phyloP scores from a whole-genome alignment of 768 basidiomycete species.

The Pleurotus cornucopiae region DNA sequence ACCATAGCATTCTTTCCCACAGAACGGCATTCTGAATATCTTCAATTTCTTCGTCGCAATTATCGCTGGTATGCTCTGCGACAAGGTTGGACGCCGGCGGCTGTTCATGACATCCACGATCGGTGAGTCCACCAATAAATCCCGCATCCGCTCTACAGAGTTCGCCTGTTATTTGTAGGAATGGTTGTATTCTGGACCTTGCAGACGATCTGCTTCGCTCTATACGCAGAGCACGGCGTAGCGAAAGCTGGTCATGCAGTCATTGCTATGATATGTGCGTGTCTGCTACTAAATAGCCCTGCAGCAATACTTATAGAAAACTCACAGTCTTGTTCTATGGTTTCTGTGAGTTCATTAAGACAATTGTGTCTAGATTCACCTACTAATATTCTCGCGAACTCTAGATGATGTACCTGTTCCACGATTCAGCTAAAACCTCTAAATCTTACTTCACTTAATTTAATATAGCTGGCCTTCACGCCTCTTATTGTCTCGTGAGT shows the following conservation, averaged over 20 bases:
- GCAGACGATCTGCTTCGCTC: slow-evolving; percentile 49
- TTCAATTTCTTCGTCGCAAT: slow-evolving; percentile 55
- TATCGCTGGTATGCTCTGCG: slow-evolving; percentile 42
- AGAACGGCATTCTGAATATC: slow-evolving; percentile 54
- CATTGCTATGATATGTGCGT: slow-evolving; percentile 57
- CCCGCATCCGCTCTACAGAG: slow-evolving; percentile 28
- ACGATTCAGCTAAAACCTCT: slow-evolving; percentile 43
- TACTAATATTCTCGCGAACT: too few relatives aligned
- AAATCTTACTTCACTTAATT: slow-evolving; percentile 40
- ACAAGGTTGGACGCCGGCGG: slow-evolving; percentile 44
- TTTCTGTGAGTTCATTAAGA: slow-evolving; percentile 21
- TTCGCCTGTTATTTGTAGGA: slow-evolving; percentile 41
- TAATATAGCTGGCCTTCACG: slow-evolving; percentile 48
- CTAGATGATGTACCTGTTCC: slow-evolving; percentile 29
- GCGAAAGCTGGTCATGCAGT: slow-evolving; percentile 41
- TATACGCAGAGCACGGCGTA: slow-evolving; percentile 27
- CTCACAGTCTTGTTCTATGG: slow-evolving; percentile 26
- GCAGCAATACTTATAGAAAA: background rate
- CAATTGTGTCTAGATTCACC: background rate
- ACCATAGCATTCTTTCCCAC: slow-evolving; percentile 31
- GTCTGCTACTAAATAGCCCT: too few relatives aligned
- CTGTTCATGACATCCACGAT: slow-evolving; percentile 42
- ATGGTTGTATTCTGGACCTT: slow-evolving; percentile 57
- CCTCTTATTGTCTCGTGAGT: slow-evolving; percentile 56
- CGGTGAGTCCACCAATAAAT: slow-evolving; percentile 26